Evolutionary conservation across 768 basidiomycete species (phyloP).

Genomic region (Glaciozyma martinii): DNA sequence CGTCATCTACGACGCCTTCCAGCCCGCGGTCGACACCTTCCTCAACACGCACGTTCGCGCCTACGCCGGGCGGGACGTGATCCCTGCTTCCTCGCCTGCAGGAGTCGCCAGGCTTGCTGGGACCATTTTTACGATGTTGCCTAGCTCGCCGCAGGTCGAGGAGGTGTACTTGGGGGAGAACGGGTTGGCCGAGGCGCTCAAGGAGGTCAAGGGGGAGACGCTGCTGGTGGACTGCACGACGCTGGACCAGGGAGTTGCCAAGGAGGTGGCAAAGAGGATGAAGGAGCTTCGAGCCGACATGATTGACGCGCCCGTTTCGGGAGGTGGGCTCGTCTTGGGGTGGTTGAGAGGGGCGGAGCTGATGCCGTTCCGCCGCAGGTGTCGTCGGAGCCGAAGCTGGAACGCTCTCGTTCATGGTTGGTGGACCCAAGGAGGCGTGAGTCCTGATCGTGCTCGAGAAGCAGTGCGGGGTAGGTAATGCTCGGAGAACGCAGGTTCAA

Average conservation of each 20-base stretch:
- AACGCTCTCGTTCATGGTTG: conserved; percentile 84
- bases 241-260: conserved; percentile 67
- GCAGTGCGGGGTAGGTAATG: not conserved
- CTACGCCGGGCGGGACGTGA: conserved; percentile 55
- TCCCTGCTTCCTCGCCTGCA: conserved; percentile 56
- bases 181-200: conserved; percentile 61
- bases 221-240: conserved; percentile 87
- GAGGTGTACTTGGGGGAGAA: conserved; percentile 56
- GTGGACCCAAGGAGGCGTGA: conserved; percentile 56
- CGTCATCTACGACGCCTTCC: conserved; percentile 67
- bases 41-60: conserved; percentile 49
- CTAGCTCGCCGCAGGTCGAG: conserved; percentile 78
- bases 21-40: conserved; percentile 54
- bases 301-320: conserved; percentile 90
- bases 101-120: conserved; percentile 42
- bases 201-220: conserved; percentile 45
- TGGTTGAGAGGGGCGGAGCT: conserved; percentile 6
- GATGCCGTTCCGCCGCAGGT: conserved; percentile 35
- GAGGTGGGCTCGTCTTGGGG: conserved; percentile 51
- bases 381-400: conserved; percentile 79
- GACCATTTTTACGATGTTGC: conserved; percentile 80
- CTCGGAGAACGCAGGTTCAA: conserved; percentile 8
- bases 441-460: not conserved
- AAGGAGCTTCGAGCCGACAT: conserved; percentile 54
- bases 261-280: conserved; percentile 49